These are phyloP conservation scores for Obba rivulosa DNA, from an alignment of 768 basidiomycete genomes.

Conservation along the genomic window DNA sequence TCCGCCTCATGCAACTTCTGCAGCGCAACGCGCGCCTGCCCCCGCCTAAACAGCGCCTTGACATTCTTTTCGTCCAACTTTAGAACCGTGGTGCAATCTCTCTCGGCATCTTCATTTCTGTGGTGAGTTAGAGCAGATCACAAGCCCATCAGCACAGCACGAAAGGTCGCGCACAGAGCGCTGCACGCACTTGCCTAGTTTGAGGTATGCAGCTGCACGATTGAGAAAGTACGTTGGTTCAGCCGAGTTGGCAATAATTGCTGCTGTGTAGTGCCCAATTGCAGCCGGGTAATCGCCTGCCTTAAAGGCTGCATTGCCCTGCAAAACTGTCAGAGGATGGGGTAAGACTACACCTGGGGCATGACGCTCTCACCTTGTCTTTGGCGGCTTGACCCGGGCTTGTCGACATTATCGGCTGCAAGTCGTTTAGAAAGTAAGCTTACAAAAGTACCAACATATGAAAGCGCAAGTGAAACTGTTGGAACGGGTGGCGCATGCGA, in stretches of 20 bases:
- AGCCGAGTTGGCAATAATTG: slow-evolving; percentile 61
- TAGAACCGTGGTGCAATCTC: slow-evolving; percentile 72
- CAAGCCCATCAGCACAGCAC: background rate
- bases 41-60: slow-evolving; percentile 77
- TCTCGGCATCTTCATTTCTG: slow-evolving; percentile 75
- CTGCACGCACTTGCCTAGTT: slow-evolving; percentile 85
- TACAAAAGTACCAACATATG: too few species aligned
- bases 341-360: background rate
- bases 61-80: slow-evolving; percentile 52
- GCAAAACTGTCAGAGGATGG: background rate
- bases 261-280: slow-evolving; percentile 82
- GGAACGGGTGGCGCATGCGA: too few species aligned
- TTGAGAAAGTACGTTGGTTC: slow-evolving; percentile 84
- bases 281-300: slow-evolving; percentile 70
- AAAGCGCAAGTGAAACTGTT: too few species aligned
- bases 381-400: slow-evolving; percentile 8
- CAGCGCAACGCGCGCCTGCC: slow-evolving; percentile 60
- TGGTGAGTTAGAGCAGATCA: background rate
- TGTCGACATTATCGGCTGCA: too few species aligned
- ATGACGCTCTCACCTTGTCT: slow-evolving; percentile 10
- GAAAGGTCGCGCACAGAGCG: background rate
- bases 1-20: slow-evolving; percentile 53
- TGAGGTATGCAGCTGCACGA: slow-evolving; percentile 87
- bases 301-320: slow-evolving; percentile 91
- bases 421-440: too few species aligned